Conservation (phyloP, 2,329 filamentous ascomycete genomes). For the Clarireedia paspali region DNA sequence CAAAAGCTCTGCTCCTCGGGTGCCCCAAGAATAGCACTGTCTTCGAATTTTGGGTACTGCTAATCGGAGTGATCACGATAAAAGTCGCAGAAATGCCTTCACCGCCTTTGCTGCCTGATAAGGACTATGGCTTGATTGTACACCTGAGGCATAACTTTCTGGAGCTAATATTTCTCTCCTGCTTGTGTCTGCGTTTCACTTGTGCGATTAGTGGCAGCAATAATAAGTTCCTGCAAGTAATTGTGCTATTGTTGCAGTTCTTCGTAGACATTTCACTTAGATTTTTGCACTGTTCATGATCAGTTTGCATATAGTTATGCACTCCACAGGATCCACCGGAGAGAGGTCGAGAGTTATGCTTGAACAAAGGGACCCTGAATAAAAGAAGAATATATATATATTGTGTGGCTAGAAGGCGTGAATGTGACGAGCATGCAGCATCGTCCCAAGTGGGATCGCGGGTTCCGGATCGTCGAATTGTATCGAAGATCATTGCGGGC, state of each 20-base stretch:
- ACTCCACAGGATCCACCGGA: too few species aligned
- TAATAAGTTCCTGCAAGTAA: too few species aligned
- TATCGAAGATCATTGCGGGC: slow-evolving; percentile 4
- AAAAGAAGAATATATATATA: background rate
- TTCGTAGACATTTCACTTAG: too few species aligned
- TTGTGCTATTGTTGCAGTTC: too few species aligned
- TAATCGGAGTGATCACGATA: background rate
- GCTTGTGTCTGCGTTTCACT: too few species aligned
- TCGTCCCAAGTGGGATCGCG: background rate
- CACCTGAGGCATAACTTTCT: too few species aligned
- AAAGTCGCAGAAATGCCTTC: background rate
- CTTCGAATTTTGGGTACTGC: background rate
- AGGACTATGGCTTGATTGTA: background rate
- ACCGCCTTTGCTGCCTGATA: background rate
- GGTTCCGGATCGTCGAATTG: background rate
- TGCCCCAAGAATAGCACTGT: slow-evolving; percentile 1
- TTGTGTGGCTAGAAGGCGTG: background rate
- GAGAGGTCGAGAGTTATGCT: background rate
- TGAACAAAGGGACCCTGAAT: background rate
- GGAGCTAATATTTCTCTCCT: too few species aligned
- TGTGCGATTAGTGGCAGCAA: too few species aligned
- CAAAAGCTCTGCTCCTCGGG: background rate
- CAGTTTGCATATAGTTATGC: too few species aligned
- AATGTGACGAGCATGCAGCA: background rate
- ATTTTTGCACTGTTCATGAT: too few species aligned